Percentiles rank a stretch among this genome's conserved stretches.
These are phyloP conservation scores for Phialophora chinensis DNA, from an alignment of 2,329 filamentous ascomycete species.

Conservation along the genomic window DNA sequence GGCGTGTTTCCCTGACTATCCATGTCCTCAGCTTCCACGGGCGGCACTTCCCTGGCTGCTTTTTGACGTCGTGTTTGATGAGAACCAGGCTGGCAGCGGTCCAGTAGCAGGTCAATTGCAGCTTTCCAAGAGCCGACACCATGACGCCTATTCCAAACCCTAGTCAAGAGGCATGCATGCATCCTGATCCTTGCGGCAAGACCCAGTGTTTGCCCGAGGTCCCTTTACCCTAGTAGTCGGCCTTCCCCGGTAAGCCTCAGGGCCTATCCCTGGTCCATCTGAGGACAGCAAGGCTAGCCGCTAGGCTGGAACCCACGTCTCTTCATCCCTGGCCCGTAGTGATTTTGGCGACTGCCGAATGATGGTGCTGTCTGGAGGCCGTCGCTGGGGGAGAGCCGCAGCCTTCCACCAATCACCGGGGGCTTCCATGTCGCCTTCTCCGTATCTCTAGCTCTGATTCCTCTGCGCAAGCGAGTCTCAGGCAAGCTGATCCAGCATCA, in stretches of 20 bases:
- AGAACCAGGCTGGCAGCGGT: slow-evolving; percentile 10
- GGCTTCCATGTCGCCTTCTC: slow-evolving; percentile 7
- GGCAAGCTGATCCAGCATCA: slow-evolving; percentile 23
- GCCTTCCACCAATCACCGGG: slow-evolving; percentile 5
- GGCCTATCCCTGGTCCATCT: not conserved
- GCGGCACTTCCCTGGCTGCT: not conserved
- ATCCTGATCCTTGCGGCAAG: slow-evolving; percentile 1
- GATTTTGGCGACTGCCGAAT: slow-evolving; percentile 10
- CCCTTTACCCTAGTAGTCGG: slow-evolving; percentile 8
- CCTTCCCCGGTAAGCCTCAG: slow-evolving; percentile 16
- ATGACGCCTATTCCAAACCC: not conserved
- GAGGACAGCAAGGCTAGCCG: slow-evolving; percentile 7
- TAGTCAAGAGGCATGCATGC: not conserved
- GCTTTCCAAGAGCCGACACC: not conserved
- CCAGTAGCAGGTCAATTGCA: slow-evolving; percentile 11
- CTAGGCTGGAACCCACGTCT: slow-evolving; percentile 8
- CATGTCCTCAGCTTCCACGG: slow-evolving; percentile 2
- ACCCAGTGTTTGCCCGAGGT: slow-evolving; percentile 2
- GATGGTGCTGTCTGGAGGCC: not conserved
- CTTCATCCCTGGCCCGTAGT: slow-evolving; percentile 3
- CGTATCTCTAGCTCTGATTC: slow-evolving; percentile 9
- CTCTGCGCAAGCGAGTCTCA: slow-evolving; percentile 18
- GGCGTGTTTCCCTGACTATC: not conserved
- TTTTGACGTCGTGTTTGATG: slow-evolving; percentile 6
- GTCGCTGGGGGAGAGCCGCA: slow-evolving; percentile 10